Evolutionary conservation across 345 rosid species (phyloP).

Genomic region (Cardamine chenopodiifolia): DNA sequence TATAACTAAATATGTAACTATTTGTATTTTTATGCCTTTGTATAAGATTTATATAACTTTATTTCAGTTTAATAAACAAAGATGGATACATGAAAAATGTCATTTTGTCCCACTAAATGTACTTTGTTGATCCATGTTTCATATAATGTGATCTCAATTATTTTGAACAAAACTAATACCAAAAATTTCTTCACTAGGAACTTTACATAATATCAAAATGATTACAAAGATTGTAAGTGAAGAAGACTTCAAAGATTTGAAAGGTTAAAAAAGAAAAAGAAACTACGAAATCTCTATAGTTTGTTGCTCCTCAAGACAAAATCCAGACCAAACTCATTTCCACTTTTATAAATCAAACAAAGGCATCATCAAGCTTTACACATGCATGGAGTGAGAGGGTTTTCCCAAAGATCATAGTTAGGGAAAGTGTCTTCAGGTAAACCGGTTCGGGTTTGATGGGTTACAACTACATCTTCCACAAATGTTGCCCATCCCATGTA

Average conservation of each 20-base stretch:
- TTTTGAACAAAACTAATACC: not conserved
- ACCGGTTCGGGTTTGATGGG: conserved; percentile 96
- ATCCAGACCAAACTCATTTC: conserved; percentile 36
- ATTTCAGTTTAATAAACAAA: no score
- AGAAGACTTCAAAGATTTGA: not conserved
- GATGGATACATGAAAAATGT: no score
- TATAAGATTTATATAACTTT: no score
- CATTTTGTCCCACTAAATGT: no score
- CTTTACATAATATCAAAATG: conserved; percentile 45
- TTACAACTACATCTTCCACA: conserved; percentile 91
- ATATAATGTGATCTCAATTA: not conserved
- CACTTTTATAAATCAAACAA: conserved; percentile 14
- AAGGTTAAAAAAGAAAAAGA: conserved; percentile 8
- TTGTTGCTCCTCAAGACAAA: conserved; percentile 39
- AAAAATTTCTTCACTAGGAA: conserved; percentile 24
- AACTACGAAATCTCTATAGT: conserved; percentile 39
- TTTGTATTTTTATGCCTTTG: no score
- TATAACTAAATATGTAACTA: no score
- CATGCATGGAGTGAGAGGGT: conserved; percentile 99
- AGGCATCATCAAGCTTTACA: conserved; percentile 80
- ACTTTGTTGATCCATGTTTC: not conserved
- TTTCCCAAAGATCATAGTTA: conserved; percentile 99
- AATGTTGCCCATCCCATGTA: conserved; percentile 99
- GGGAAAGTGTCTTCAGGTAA: conserved; percentile 99
- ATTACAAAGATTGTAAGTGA: conserved; percentile 33